A percentile compares a stretch with the other conserved stretches of the same genome.
Evolutionary conservation across 208 protist species (phyloP).

Genomic region (Trichomonas vaginalis): DNA sequence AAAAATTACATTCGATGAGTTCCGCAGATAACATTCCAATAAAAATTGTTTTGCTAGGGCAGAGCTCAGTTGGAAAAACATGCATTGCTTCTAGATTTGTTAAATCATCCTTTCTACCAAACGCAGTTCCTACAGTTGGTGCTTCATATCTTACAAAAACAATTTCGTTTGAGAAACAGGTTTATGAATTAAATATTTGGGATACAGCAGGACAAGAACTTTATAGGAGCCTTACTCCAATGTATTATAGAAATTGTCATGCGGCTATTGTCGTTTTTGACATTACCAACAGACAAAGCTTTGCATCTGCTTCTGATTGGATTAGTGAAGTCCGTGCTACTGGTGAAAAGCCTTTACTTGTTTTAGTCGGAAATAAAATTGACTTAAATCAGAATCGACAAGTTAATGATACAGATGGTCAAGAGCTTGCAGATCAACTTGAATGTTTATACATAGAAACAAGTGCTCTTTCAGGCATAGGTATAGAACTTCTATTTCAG

Average conservation of each 20-base stretch:
- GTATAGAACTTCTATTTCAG: not conserved
- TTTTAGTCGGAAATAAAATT: not conserved
- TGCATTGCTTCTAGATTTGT: not conserved
- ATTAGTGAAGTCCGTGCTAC: not conserved
- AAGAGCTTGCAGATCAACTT: not conserved
- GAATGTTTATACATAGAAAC: not conserved
- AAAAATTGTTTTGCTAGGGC: not conserved
- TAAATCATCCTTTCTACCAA: not conserved
- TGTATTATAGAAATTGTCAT: not conserved
- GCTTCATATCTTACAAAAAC: not conserved
- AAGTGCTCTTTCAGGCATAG: not conserved
- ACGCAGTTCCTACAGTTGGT: not conserved
- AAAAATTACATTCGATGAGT: too few species aligned
- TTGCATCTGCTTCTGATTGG: not conserved
- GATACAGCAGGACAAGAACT: slow-evolving; percentile 3
- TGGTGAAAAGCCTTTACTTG: not conserved
- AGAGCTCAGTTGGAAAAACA: not conserved
- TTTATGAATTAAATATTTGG: not conserved
- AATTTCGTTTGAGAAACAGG: not conserved
- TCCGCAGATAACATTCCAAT: too few species aligned
- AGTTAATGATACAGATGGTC: not conserved
- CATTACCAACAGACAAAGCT: not conserved
- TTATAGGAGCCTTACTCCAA: not conserved
- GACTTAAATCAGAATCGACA: not conserved
- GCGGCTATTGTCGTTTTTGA: not conserved